Evolutionary conservation across 1,284 basidiomycete species (phyloP).

Genomic region (Ceratobasidium sp.): DNA sequence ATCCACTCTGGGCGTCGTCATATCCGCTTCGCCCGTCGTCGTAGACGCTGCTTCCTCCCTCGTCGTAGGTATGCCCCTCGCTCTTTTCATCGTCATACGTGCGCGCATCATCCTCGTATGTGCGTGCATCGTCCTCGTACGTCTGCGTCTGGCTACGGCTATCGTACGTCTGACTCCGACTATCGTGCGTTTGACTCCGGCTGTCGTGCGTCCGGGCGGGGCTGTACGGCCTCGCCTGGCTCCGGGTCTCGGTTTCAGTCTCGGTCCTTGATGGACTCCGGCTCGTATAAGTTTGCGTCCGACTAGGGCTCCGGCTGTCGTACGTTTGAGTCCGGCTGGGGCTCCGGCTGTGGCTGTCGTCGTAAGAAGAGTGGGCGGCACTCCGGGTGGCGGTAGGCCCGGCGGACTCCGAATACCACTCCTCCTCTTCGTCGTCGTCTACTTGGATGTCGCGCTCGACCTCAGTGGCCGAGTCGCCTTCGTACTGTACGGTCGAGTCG

Average conservation of each 20-base stretch:
- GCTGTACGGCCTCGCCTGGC: not conserved
- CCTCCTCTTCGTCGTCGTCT: constrained; percentile 39
- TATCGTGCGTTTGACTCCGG: constrained; percentile 4
- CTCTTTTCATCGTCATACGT: constrained; percentile 25
- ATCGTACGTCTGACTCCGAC: constrained; percentile 7
- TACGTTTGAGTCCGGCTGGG: constrained; percentile 11
- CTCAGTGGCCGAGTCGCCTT: constrained; percentile 37
- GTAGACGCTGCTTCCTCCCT: constrained; percentile 32
- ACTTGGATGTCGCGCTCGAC: constrained; percentile 30
- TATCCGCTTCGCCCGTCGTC: constrained; percentile 33
- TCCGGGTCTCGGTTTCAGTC: too few relatives aligned
- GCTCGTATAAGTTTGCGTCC: constrained; percentile 17
- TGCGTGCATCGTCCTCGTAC: constrained; percentile 27
- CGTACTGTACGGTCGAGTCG: constrained; percentile 33
- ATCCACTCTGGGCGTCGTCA: constrained; percentile 2
- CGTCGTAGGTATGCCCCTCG: constrained; percentile 26
- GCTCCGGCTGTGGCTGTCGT: constrained; percentile 15
- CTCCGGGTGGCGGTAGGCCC: constrained; percentile 15
- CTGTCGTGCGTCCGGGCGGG: constrained; percentile 10
- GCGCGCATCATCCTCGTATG: constrained; percentile 26
- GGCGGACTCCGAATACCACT: constrained; percentile 32
- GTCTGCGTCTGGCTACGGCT: constrained; percentile 2
- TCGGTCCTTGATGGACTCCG: not conserved
- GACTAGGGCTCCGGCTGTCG: constrained; percentile 15
- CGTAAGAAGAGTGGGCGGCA: constrained; percentile 9